phyloP scores from a whole-genome alignment of 2,329 filamentous ascomycete genomes.

The Zalaria sp. region DNA sequence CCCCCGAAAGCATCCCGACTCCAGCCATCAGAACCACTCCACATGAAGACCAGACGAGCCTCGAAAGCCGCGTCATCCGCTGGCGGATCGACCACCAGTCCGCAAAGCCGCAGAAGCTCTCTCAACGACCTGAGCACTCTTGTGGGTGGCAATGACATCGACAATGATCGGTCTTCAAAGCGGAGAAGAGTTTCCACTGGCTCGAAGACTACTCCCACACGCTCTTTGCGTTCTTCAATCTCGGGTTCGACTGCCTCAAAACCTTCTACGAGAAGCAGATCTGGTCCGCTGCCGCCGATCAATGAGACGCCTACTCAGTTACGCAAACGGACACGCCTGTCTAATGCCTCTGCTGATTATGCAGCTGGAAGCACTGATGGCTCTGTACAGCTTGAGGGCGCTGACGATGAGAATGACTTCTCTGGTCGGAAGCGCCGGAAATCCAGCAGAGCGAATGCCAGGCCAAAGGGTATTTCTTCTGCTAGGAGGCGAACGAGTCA shows the following conservation, averaged over 20 bases:
- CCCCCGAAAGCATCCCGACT: constrained; percentile 13
- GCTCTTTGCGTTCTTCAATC: constrained; percentile 3
- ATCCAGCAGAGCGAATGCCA: not conserved
- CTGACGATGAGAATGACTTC: not conserved
- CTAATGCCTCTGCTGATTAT: constrained; percentile 4
- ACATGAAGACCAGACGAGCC: constrained; percentile 31
- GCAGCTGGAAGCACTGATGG: not conserved
- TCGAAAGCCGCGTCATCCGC: constrained; percentile 5
- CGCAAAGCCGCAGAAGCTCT: constrained; percentile 1
- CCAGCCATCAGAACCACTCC: constrained; percentile 31
- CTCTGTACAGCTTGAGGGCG: not conserved
- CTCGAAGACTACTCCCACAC: constrained; percentile 6
- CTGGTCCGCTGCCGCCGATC: constrained; percentile 5
- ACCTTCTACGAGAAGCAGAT: constrained; percentile 6
- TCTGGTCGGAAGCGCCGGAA: not conserved
- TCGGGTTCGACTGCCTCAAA: constrained; percentile 3
- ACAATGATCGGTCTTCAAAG: constrained; percentile 6
- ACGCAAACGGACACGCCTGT: constrained; percentile 4
- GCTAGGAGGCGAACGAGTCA: too few species aligned
- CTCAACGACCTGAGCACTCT: constrained; percentile 2
- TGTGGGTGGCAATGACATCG: not conserved
- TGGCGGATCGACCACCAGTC: constrained; percentile 1
- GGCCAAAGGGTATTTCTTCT: not conserved
- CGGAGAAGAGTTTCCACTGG: constrained; percentile 5
- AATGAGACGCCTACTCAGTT: constrained; percentile 3